Evolutionary conservation across 1,284 basidiomycete species (phyloP).

Genomic region (Acaromyces ingoldii): DNA sequence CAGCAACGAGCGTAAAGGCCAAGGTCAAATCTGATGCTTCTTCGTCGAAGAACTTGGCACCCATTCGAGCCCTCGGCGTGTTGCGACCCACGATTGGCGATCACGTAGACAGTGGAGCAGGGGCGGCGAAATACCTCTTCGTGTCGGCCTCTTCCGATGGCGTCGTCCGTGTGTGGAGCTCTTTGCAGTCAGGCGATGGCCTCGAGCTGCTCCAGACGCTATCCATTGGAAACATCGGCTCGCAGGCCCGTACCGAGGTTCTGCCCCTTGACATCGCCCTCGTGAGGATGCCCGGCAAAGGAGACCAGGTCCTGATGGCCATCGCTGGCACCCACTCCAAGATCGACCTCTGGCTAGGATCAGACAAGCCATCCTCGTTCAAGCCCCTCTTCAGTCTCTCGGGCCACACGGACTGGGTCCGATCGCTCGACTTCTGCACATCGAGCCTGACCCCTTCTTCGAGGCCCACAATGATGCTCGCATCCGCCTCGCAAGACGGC

Average conservation of each 20-base stretch:
- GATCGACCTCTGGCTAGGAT: conserved; percentile 24
- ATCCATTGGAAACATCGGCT: not conserved
- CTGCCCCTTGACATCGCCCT: conserved; percentile 44
- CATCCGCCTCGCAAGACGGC: conserved; percentile 42
- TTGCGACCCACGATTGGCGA: conserved; percentile 16
- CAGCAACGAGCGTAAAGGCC: not conserved
- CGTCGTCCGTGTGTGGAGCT: conserved; percentile 27
- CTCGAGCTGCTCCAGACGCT: conserved; percentile 21
- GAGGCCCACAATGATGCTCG: conserved; percentile 27
- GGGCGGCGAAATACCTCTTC: conserved; percentile 12
- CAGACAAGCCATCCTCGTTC: conserved; percentile 10
- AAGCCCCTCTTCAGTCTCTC: conserved; percentile 25
- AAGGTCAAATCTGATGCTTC: conserved; percentile 2
- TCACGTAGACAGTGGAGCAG: not conserved
- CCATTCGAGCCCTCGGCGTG: conserved; percentile 25
- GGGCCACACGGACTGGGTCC: conserved; percentile 50
- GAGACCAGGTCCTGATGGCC: conserved; percentile 23
- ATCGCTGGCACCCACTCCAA: conserved; percentile 37
- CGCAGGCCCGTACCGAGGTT: conserved; percentile 19
- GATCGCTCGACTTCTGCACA: conserved; percentile 38
- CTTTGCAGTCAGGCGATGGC: conserved; percentile 3
- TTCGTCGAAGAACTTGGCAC: too few species aligned
- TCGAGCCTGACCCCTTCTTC: conserved; percentile 9
- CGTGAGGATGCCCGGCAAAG: not conserved
- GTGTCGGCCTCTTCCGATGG: conserved; percentile 40